phyloP scores from a whole-genome alignment of 75 land plant genomes.

The Selaginella moellendorffii region DNA sequence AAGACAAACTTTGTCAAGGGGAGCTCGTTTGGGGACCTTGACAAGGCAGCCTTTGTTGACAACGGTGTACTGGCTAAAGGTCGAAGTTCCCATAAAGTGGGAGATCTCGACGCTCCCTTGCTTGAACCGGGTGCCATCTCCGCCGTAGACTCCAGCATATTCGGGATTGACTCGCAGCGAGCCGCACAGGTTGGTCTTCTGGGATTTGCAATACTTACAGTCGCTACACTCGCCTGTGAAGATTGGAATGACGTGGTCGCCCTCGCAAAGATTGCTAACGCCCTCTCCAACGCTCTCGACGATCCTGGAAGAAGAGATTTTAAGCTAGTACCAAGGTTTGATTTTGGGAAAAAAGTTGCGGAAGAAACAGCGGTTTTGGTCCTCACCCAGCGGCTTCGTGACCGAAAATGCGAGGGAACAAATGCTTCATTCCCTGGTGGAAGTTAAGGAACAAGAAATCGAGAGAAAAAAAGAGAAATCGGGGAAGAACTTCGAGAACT shows the following conservation, averaged over 20 bases:
- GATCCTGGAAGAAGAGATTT: constrained; percentile 30
- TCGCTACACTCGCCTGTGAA: constrained; percentile 59
- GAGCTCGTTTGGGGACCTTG: not conserved
- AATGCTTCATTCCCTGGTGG: constrained; percentile 24
- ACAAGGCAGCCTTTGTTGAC: not conserved
- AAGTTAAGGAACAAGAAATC: not conserved
- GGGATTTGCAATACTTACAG: constrained; percentile 37
- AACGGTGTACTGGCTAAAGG: too few relatives aligned
- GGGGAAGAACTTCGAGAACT: too few relatives aligned
- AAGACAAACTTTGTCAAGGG: too few relatives aligned
- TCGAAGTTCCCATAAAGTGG: not conserved
- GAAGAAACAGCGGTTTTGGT: too few relatives aligned
- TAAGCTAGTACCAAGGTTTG: too few relatives aligned
- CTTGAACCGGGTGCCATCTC: too few relatives aligned
- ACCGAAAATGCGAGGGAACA: constrained; percentile 91
- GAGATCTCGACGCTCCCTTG: not conserved
- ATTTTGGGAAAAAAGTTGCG: too few relatives aligned
- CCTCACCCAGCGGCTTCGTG: constrained; percentile 96
- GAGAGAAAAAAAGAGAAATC: not conserved
- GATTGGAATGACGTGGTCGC: constrained; percentile 65
- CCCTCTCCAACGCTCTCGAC: constrained; percentile 87
- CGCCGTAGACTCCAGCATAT: not conserved
- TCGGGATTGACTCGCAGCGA: constrained; percentile 26
- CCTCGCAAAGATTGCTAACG: constrained; percentile 35
- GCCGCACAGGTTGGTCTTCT: constrained; percentile 47